Base-by-base conservation (phyloP, 805 yeast species). In the Myxozyma udenii region DNA sequence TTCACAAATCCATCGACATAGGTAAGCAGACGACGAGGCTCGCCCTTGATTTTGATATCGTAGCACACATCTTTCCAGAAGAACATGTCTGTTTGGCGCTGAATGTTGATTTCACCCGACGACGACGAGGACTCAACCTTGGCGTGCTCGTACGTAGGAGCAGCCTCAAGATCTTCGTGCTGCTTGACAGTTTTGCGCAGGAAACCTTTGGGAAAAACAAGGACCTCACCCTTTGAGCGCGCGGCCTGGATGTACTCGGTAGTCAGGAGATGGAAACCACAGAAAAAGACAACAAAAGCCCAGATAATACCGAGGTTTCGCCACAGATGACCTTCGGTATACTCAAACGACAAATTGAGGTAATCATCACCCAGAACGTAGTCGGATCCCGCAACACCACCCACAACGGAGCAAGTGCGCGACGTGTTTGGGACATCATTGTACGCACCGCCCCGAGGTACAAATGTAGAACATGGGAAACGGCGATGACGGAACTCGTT, bases 1-100 rank as follows among this genome's bases (percentile, higher is more conserved):
- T 83, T 83, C 39, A 85, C 89, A 85, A 87, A 85, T 44, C 91
- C 93, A 64, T 83, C 87, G 50, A 85, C 86, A 55, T 78, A 76
- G 55, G 74, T 73, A 64, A 85, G 69, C 55, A 85, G 78, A 54
- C 81, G 74, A 63, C 88, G 74, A 25, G 79, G 74, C 55, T 78
- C 86, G 36, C 68, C 68, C 63, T 83, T 80, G 60, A 82, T 80
- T 62, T 79, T 75, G 51, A 85, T 81, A 57, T 81, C 84, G 65
- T 84, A 85, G 63, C 83, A 78, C 40, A 85, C 80, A 64, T 85
- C 78, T 68, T 79, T 78, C 95, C 95, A 85, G 64, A 82, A 87
- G 76, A 84, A 84, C 37, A 83, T 79, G 46, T 80, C 81, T 12
- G 51, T 51, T 24, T 58, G 62, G 40, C 44, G 40, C 24, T 47